Evolutionary conservation across 768 basidiomycete species (phyloP), one percentile per base, ranked within the genome.

Genomic region (Nidularia sp.): DNA sequence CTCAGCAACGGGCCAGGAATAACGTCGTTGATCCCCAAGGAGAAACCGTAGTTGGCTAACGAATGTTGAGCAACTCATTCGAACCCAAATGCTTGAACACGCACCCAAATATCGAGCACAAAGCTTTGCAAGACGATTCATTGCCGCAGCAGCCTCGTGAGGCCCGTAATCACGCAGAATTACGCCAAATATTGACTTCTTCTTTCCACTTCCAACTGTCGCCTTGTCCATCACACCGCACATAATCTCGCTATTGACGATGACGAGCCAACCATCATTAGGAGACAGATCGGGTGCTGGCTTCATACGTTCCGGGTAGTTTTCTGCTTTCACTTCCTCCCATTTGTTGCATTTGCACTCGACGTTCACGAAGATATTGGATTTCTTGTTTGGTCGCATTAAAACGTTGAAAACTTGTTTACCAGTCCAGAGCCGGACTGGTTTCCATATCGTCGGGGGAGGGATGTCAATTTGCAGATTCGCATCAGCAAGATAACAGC

Each of bases 171-270:
- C 97, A 52, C 96, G 79, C 73, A 98, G 81, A 59, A 99, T 98
- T 43, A 98, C 92, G 56, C 96, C 96, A 63, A 98, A 99, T 42
- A 99, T 93, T 2, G 94, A 97, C 65, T 98, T 98, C 77, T 99
- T 98, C 81, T 99, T 99, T 49, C 97, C 97, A 60, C 92, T 90
- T 50, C 97, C 97, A 3, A 98, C 88, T 0, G 93, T 98, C 12
- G 91, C 90, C 71, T 99, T 99, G 73, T 99, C 97, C 86, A 98
- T 96, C 12, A 93, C 90, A 43, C 97, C 97, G 61, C 95, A 98
- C 93, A 98, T 99, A 60, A 99, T 93, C 69, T 99, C 95, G 63
- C 90, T 93, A 66, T 98, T 99, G 56, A 94, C 85, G 50, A 99
- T 84, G 44, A 99, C 97, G 29, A 99, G 80, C 86, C 92, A 98